Evolutionary conservation across 495 filamentous ascomycete genomes (phyloP), one percentile per base, ranked within the genome.

Genomic region (Hyaloscypha hepaticicola): DNA sequence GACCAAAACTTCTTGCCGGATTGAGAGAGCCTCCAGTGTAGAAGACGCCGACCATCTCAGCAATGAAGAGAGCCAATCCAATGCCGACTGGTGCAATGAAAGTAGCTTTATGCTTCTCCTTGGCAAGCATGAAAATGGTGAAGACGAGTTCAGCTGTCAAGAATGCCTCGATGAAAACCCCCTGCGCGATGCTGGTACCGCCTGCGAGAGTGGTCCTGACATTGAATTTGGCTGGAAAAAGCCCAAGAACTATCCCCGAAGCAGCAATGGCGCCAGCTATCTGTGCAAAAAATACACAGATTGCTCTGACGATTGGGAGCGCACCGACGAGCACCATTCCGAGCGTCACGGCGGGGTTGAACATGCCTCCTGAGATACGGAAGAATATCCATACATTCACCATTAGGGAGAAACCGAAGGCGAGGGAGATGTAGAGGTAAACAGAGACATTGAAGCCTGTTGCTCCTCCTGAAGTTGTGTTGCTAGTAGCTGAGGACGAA

Each of bases 11-110:
- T 29, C 90, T 82, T 11, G 89, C 87, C 2, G 89, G 90, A 66
- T 92, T 92, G 11, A 92, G 81, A 11, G 83, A 87, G 28, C 87
- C 88, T 53, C 90, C 89, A 41, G 89, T 92, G 70, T 82, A 91
- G 70, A 81, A 88, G 55, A 90, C 83, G 3, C 87, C 21, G 24
- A 78, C 70, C 22, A 85, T 69, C 55, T 86, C 80, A 6, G 74
- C 77, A 41, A 86, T 70, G 70, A 86, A 85, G 9, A 85, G 71
- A 12, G 79, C 69, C 3, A 82, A 65, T 1, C 83, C 82, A 29
- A 85, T 83, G 51, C 82, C 83, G 21, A 82, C 67, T 1, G 82
- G 82, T 24, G 82, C 82, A n/a, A 85, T 71, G 59, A 79, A 83
- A 3, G 78, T 80, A 24, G 69, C 77, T 31, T 77, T 74, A 62